These are phyloP conservation scores for Aspergillus texensis DNA, from an alignment of 2,329 filamentous ascomycete species.

Conservation along the genomic window DNA sequence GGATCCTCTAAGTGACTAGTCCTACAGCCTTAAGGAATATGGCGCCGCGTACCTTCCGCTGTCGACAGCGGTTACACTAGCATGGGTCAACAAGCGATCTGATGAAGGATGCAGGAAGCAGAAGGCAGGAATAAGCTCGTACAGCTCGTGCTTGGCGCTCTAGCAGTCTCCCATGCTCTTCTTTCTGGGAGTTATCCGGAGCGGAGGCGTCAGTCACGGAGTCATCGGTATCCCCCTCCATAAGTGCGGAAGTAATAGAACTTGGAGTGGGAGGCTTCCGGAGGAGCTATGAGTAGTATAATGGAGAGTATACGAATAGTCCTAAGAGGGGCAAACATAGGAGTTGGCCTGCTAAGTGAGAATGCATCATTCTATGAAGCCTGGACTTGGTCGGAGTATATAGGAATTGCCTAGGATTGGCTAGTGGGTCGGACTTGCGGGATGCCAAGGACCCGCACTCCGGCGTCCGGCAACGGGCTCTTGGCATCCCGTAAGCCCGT, in stretches of 20 bases:
- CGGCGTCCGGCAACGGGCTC: background rate
- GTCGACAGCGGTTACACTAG: constrained; percentile 17
- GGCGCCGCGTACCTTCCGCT: constrained; percentile 10
- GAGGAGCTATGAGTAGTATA: background rate
- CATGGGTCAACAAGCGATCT: background rate
- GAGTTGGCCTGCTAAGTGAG: background rate
- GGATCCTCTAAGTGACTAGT: background rate
- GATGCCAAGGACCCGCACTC: background rate
- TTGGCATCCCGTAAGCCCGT: background rate
- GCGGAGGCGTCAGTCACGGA: background rate
- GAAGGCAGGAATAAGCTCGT: background rate
- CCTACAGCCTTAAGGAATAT: no score
- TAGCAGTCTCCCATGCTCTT: background rate
- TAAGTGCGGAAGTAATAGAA: background rate
- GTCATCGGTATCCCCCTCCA: background rate
- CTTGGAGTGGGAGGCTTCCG: background rate
- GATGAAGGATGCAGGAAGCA: background rate
- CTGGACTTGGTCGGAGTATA: background rate
- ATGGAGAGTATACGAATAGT: background rate
- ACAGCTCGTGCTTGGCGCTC: background rate
- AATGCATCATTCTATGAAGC: background rate
- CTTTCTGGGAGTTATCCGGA: background rate
- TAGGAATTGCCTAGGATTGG: background rate
- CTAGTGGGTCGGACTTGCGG: background rate
- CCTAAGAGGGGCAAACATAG: background rate